phyloP scores from a whole-genome alignment of 164 flowering plant species.

The Chimonanthus praecox region DNA sequence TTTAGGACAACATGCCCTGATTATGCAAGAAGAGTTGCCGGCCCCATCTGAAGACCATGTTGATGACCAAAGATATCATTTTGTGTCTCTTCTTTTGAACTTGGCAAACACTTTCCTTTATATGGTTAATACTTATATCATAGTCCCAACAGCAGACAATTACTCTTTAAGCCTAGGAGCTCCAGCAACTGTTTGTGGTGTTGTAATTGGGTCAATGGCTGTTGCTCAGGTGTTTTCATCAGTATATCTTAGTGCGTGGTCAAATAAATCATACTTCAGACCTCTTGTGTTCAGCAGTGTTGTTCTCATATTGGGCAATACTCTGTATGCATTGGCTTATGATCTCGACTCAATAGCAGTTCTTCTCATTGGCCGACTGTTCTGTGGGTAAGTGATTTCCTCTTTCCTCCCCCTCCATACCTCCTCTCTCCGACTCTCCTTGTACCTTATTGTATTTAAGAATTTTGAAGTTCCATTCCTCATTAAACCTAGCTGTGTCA shows the following conservation, averaged over 20 bases:
- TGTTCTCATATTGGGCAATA: constrained; percentile 47
- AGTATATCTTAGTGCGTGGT: constrained; percentile 69
- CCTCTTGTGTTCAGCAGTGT: constrained; percentile 61
- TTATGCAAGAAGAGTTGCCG: constrained; percentile 45
- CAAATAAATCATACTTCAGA: constrained; percentile 54
- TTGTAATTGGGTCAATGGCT: constrained; percentile 59
- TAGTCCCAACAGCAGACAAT: constrained; percentile 58
- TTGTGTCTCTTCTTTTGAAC: constrained; percentile 50
- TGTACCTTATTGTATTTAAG: neutral
- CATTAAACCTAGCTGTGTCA: neutral
- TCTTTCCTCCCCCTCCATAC: neutral
- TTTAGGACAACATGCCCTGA: constrained; percentile 54
- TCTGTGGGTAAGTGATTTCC: constrained; percentile 43
- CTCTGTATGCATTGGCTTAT: constrained; percentile 51
- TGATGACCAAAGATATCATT: constrained; percentile 35
- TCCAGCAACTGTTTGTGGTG: constrained; percentile 61
- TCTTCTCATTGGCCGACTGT: constrained; percentile 48
- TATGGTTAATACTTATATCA: constrained; percentile 55
- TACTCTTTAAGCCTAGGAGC: constrained; percentile 59
- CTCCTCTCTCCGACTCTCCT: too few relatives aligned
- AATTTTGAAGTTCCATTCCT: neutral
- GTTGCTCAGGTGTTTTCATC: constrained; percentile 59
- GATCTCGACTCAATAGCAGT: constrained; percentile 46
- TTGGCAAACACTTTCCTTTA: constrained; percentile 50
- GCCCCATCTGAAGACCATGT: constrained; percentile 28